Evolutionary conservation across 2,329 filamentous ascomycete genomes (phyloP).

Genomic region (Apiospora marii): DNA sequence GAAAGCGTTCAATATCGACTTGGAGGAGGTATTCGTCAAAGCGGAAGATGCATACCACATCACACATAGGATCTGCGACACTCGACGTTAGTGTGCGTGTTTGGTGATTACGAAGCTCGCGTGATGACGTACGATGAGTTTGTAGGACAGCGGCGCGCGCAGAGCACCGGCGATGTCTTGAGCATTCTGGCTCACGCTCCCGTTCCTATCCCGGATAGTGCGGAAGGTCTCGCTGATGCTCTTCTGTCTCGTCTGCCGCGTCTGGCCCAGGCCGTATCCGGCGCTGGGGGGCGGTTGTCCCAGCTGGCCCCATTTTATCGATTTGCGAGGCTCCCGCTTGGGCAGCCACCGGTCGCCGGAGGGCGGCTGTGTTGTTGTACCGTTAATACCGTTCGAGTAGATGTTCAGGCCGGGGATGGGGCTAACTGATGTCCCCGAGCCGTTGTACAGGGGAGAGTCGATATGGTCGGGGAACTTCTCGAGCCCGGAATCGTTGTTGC

Average conservation of each 20-base stretch:
- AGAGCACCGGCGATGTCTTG: slow-evolving; percentile 93
- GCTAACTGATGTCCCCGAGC: slow-evolving; percentile 35
- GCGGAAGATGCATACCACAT: slow-evolving; percentile 97
- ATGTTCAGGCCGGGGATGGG: slow-evolving; percentile 36
- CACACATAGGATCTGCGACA: slow-evolving; percentile 76
- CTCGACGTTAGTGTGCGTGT: slow-evolving; percentile 36
- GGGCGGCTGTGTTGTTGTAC: slow-evolving; percentile 36
- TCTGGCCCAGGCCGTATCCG: slow-evolving; percentile 42
- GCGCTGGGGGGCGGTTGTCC: slow-evolving; percentile 37
- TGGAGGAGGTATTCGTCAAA: slow-evolving; percentile 96
- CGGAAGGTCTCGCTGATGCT: slow-evolving; percentile 89
- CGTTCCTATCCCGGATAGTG: slow-evolving; percentile 80
- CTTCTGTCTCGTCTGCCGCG: slow-evolving; percentile 76
- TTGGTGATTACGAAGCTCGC: background rate
- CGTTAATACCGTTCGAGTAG: slow-evolving; percentile 43
- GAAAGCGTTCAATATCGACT: slow-evolving; percentile 92
- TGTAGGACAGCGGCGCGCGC: slow-evolving; percentile 87
- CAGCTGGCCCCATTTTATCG: slow-evolving; percentile 39
- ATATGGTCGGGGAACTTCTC: slow-evolving; percentile 47
- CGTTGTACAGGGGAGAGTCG: slow-evolving; percentile 43
- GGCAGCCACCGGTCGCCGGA: slow-evolving; percentile 43
- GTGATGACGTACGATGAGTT: slow-evolving; percentile 74
- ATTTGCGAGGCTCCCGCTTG: slow-evolving; percentile 39
- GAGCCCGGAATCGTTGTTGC: slow-evolving; percentile 39
- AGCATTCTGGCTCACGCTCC: slow-evolving; percentile 90